phyloP scores from a whole-genome alignment of 2,329 filamentous ascomycete species.

The Aspergillus fumigatiaffinis region DNA sequence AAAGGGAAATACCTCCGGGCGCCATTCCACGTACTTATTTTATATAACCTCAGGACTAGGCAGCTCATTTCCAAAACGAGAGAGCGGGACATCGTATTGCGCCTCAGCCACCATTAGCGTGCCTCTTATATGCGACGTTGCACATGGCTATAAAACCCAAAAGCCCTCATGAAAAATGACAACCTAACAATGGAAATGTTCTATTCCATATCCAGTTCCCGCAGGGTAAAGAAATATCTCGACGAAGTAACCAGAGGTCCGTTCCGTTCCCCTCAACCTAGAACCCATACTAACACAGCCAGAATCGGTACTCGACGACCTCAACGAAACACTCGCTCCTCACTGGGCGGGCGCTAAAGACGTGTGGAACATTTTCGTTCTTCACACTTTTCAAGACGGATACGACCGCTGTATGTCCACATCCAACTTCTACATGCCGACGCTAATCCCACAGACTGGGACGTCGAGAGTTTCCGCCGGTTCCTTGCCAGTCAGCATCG shows the following conservation, averaged over 20 bases:
- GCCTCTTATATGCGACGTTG: not conserved
- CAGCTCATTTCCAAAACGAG: no score
- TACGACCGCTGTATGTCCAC: not conserved
- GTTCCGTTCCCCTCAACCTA: not conserved
- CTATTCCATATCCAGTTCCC: not conserved
- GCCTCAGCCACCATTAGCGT: not conserved
- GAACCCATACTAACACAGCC: not conserved
- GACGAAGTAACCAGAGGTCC: not conserved
- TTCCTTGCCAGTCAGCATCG: not conserved
- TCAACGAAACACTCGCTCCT: not conserved
- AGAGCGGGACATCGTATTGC: not conserved
- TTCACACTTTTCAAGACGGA: not conserved
- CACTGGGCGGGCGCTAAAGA: not conserved
- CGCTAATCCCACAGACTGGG: not conserved
- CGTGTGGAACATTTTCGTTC: not conserved
- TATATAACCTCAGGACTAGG: no score
- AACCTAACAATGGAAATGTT: not conserved
- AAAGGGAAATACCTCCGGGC: no score
- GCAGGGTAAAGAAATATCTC: not conserved
- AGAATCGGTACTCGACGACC: not conserved
- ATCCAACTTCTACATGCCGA: not conserved
- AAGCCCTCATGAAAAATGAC: not conserved
- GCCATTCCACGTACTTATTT: no score
- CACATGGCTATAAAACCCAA: not conserved
- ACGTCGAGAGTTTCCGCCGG: not conserved